These are phyloP conservation scores for Sugiyamaella castrensis DNA, from an alignment of 1,139 yeast genomes.

Conservation along the genomic window DNA sequence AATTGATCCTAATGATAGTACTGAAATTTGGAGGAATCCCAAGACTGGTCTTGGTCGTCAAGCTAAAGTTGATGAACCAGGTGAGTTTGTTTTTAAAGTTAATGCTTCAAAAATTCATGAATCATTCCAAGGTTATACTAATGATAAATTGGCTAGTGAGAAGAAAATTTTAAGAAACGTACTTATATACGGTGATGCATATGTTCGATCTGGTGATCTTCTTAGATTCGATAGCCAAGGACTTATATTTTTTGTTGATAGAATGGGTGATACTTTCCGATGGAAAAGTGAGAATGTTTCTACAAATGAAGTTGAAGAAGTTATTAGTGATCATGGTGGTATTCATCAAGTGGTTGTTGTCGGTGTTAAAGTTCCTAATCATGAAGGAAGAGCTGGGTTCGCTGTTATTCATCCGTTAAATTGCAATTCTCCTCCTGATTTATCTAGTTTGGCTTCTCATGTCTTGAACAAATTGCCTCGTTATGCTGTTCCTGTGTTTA, in stretches of 20 bases:
- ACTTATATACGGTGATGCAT: slow-evolving; percentile 83
- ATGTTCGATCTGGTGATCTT: slow-evolving; percentile 87
- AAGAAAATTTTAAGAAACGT: slow-evolving; percentile 73
- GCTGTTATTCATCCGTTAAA: slow-evolving; percentile 65
- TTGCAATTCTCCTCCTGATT: slow-evolving; percentile 23
- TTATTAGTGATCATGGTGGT: slow-evolving; percentile 43
- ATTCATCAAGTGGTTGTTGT: slow-evolving; percentile 78
- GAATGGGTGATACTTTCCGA: slow-evolving; percentile 93
- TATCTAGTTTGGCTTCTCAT: slow-evolving; percentile 42
- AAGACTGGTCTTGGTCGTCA: slow-evolving; percentile 59
- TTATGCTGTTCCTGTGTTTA: slow-evolving; percentile 83
- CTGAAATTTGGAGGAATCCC: slow-evolving; percentile 66
- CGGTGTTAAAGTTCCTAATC: slow-evolving; percentile 81
- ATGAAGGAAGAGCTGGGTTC: slow-evolving; percentile 94
- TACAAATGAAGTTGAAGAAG: slow-evolving; percentile 90
- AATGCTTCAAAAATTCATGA: slow-evolving; percentile 47
- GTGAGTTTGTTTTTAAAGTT: slow-evolving; percentile 80
- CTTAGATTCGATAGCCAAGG: slow-evolving; percentile 67
- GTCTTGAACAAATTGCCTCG: slow-evolving; percentile 60
- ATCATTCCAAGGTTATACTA: slow-evolving; percentile 89
- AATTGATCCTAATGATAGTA: slow-evolving; percentile 81
- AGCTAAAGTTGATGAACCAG: slow-evolving; percentile 64
- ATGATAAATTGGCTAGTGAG: slow-evolving; percentile 73
- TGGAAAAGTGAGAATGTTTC: slow-evolving; percentile 98
- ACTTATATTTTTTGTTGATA: slow-evolving; percentile 78